Conservation (phyloP, 352 stramenopile genomes). For the Pythium brachiatum region DNA sequence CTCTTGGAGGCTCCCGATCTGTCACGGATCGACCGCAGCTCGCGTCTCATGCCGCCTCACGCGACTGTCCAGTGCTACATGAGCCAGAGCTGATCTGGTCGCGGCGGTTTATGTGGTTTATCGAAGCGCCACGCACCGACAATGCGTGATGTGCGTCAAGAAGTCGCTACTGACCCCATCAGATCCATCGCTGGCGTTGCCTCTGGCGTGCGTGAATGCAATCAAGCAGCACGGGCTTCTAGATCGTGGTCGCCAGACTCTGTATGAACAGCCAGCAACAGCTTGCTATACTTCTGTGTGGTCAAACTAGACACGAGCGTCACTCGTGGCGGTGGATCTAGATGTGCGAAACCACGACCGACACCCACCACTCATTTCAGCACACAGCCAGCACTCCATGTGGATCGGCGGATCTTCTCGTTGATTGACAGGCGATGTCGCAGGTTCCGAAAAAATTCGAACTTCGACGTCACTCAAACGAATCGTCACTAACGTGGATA, state of each 20-base stretch:
- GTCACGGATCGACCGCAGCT: not conserved
- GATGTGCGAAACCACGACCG: not conserved
- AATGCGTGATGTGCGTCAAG: not conserved
- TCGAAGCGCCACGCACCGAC: not conserved
- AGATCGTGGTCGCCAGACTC: not conserved
- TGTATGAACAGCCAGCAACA: not conserved
- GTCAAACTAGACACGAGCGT: not conserved
- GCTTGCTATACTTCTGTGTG: not conserved
- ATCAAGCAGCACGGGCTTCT: not conserved
- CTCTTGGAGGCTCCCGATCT: not conserved
- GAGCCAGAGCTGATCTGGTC: not conserved
- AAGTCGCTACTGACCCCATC: not conserved
- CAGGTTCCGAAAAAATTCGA: constrained; percentile 2
- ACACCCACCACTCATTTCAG: not conserved
- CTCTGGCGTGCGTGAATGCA: not conserved
- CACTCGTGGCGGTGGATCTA: not conserved
- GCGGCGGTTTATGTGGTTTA: not conserved
- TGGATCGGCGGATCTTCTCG: not conserved
- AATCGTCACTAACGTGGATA: not conserved
- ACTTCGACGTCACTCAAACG: not conserved
- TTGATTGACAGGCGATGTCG: not conserved
- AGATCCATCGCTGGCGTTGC: not conserved
- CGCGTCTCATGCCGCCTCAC: not conserved
- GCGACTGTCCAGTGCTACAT: not conserved
- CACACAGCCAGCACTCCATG: not conserved